Evolutionary conservation across 2,329 filamentous ascomycete genomes (phyloP).

Genomic region (Cryphonectria radicalis): DNA sequence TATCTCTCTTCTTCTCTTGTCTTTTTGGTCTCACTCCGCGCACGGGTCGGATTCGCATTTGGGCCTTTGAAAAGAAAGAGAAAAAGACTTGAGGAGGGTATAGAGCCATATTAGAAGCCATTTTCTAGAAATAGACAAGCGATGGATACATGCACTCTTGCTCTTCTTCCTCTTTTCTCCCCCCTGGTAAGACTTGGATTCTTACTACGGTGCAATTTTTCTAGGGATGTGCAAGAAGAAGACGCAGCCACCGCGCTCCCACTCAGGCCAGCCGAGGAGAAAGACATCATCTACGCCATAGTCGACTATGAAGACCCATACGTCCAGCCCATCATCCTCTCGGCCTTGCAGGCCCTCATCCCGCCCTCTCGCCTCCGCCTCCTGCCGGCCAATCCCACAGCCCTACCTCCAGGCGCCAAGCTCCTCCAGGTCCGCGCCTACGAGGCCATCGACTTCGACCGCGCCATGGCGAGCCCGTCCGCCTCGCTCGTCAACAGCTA

Average conservation of each 20-base stretch:
- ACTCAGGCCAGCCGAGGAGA: conserved; percentile 30
- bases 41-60: neutral
- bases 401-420: conserved; percentile 44
- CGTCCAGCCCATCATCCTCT: conserved; percentile 82
- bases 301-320: conserved; percentile 87
- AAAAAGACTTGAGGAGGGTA: conserved; percentile 10
- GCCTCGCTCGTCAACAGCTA: conserved; percentile 83
- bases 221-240: conserved; percentile 25
- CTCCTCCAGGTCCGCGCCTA: conserved; percentile 84
- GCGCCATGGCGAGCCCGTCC: conserved; percentile 63
- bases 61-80: neutral
- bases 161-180: conserved; percentile 11
- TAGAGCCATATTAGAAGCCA: conserved; percentile 29
- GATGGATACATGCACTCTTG: conserved; percentile 30
- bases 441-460: conserved; percentile 84
- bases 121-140: conserved; percentile 33
- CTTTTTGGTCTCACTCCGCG: neutral
- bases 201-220: conserved; percentile 39
- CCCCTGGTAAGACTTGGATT: conserved; percentile 37
- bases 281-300: conserved; percentile 65
- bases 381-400: conserved; percentile 46
- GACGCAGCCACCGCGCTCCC: conserved; percentile 15
- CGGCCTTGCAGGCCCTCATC: conserved; percentile 69
- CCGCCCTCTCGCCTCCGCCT: conserved; percentile 58
- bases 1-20: conserved; percentile 6